phyloP scores from a whole-genome alignment of 2,329 filamentous ascomycete species.

The Cordyceps militaris region DNA sequence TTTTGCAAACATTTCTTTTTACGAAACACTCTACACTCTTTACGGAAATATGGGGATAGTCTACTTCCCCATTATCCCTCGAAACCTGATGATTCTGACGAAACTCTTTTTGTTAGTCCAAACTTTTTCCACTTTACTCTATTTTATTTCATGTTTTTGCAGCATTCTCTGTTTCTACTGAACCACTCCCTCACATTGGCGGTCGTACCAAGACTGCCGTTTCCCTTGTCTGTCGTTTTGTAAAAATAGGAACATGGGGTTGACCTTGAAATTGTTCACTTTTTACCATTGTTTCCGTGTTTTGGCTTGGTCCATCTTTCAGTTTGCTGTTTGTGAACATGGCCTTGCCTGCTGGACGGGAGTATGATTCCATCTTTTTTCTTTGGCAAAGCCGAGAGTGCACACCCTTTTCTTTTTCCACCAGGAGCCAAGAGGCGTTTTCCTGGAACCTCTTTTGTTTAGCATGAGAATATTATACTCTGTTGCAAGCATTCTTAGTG shows the following conservation, averaged over 20 bases:
- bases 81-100: conserved; percentile 12
- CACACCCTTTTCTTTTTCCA: neutral
- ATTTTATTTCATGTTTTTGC: conserved; percentile 1
- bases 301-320: neutral
- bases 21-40: conserved; percentile 12
- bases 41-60: conserved; percentile 2
- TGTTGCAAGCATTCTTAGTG: neutral
- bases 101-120: conserved; percentile 9
- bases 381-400: neutral
- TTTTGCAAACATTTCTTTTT: neutral
- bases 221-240: conserved; percentile 7
- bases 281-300: neutral
- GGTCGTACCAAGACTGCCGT: neutral
- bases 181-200: conserved; percentile 5
- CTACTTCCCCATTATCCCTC: neutral
- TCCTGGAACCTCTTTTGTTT: conserved; percentile 2
- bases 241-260: neutral
- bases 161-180: neutral
- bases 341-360: neutral
- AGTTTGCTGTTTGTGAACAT: neutral
- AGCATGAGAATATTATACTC: conserved; percentile 9
- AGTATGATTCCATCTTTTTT: neutral
- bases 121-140: neutral
- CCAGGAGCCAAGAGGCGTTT: neutral
- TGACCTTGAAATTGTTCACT: neutral